Base-by-base conservation (phyloP, 441 rosid genomes). In the Gossypium lobatum region DNA sequence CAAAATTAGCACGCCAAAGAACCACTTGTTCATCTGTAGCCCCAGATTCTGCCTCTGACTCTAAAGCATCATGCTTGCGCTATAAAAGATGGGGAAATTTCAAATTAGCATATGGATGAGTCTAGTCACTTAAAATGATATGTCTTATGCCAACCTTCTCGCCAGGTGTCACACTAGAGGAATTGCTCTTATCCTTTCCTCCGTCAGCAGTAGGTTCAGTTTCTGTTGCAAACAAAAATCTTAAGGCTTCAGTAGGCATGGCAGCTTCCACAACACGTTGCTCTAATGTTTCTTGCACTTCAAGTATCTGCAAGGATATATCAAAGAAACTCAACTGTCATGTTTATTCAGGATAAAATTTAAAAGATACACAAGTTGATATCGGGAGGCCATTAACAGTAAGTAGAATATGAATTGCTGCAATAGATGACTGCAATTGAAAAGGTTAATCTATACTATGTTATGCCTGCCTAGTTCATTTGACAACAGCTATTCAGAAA, bases 1-100 rank as follows among this genome's bases (percentile, higher is more conserved):
- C 97, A 69, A 82, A 88, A 81, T 89, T 95, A 79, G 88, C 94
- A 80, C 93, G 96, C 96, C 96, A 95, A 48, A 87, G 83, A 74
- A 88, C 83, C 71, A 66, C 73, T 71, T 73, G 77, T 52, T 84
- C 78, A 65, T 80, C 84, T 10, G 68, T 31, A 74, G 62, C 76
- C 67, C 78, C 85, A 25, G 31, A 58, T 67, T 78, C 83, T 48
- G 55, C 67, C 37, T 85, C 72, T 23, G 84, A 75, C 70, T 83
- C 91, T 64, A 78, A 64, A 71, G 79, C 80, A 73, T 76, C 81
- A 83, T 45, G 76, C 80, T 87, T 92, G 71, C 96, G 88, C 93
- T 91, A 57, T 37, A 82, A 79, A 64, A 80, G 74, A 70, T 3
- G 16, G 2, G 66, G 64, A 70, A 53, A 71, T 6, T 13, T 10